phyloP scores from a whole-genome alignment of 345 rosid genomes.

The Excoecaria agallocha region DNA sequence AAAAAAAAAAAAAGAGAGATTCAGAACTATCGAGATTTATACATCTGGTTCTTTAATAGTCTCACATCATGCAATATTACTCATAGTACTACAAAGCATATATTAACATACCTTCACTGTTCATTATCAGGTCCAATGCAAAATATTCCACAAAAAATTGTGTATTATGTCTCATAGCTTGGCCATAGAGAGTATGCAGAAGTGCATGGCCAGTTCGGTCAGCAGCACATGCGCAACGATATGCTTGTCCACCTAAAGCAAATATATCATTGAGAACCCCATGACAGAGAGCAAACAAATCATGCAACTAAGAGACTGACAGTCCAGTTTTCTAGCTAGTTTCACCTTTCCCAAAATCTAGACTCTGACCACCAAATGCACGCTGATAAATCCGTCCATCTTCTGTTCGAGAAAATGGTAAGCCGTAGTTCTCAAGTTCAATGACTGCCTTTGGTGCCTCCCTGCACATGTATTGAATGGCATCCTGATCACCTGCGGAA shows the following conservation, averaged over 20 bases:
- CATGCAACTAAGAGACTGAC: background rate
- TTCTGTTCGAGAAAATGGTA: constrained; percentile 97
- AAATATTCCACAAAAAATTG: constrained; percentile 98
- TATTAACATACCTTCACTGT: constrained; percentile 61
- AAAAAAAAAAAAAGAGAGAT: no score
- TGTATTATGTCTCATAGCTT: constrained; percentile 98
- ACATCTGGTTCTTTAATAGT: background rate
- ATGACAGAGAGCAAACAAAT: constrained; percentile 16
- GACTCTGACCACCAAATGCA: constrained; percentile 99
- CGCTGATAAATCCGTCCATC: constrained; percentile 97
- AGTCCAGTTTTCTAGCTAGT: background rate
- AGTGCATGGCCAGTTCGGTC: constrained; percentile 97
- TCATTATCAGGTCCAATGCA: constrained; percentile 88
- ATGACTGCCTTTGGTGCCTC: constrained; percentile 99
- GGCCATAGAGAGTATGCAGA: constrained; percentile 95
- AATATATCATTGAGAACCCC: constrained; percentile 24
- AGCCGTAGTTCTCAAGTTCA: constrained; percentile 90
- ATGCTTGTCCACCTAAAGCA: constrained; percentile 89
- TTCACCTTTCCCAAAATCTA: constrained; percentile 91
- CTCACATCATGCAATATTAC: background rate
- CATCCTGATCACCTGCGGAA: constrained; percentile 92
- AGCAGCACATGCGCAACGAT: constrained; percentile 99
- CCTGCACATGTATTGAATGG: constrained; percentile 96
- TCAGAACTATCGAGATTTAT: background rate
- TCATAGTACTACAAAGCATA: background rate